These are phyloP conservation scores for Neolentinus lepideus DNA, from an alignment of 1,284 basidiomycete species.

Conservation along the genomic window DNA sequence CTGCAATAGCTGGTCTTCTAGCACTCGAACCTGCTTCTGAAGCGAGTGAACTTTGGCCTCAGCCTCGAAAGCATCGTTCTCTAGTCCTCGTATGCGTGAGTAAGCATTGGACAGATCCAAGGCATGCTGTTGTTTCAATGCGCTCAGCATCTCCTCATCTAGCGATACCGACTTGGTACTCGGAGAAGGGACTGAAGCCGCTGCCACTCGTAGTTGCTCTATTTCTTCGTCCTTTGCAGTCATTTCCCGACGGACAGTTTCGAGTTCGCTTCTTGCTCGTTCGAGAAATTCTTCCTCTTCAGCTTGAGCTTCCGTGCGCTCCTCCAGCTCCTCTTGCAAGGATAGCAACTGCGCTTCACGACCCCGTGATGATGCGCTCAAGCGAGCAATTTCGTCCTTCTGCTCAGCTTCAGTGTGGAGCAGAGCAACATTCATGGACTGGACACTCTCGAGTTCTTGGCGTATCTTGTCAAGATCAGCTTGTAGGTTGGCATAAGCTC, in stretches of 20 bases:
- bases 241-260: conserved; percentile 53
- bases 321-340: conserved; percentile 42
- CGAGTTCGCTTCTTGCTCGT: conserved; percentile 59
- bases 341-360: conserved; percentile 44
- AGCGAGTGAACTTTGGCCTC: conserved; percentile 62
- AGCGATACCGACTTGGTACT: conserved; percentile 32
- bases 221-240: conserved; percentile 57
- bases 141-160: conserved; percentile 64
- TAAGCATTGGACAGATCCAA: conserved; percentile 76
- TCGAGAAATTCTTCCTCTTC: conserved; percentile 58
- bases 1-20: conserved; percentile 57
- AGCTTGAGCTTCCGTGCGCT: conserved; percentile 38
- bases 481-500: conserved; percentile 54
- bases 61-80: conserved; percentile 66
- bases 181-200: conserved; percentile 24
- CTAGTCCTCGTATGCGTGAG: conserved; percentile 68
- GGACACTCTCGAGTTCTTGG: conserved; percentile 43
- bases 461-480: conserved; percentile 49
- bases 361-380: conserved; percentile 32
- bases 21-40: conserved; percentile 55
- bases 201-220: conserved; percentile 38
- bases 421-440: conserved; percentile 48
- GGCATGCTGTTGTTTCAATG: conserved; percentile 62
- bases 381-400: conserved; percentile 44
- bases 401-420: conserved; percentile 45